phyloP scores from a whole-genome alignment of 768 basidiomycete genomes.

The Suillus cothurnatus region DNA sequence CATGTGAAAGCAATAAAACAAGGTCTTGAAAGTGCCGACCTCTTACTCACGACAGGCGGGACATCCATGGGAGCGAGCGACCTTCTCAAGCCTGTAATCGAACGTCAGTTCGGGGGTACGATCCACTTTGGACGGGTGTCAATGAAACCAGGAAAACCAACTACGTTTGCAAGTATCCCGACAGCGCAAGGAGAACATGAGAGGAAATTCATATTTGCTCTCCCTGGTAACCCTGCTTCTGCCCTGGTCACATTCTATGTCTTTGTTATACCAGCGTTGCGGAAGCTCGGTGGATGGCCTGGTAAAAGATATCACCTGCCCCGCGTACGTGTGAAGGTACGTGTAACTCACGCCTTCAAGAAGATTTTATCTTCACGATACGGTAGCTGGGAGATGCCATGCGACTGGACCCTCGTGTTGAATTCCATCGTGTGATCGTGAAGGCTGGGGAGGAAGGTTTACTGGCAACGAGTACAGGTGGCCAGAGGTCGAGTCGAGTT shows the following conservation, averaged over 20 bases:
- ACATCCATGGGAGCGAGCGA: constrained; percentile 92
- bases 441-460: constrained; percentile 45
- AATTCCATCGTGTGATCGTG: constrained; percentile 81
- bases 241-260: constrained; percentile 86
- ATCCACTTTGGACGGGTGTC: constrained; percentile 87
- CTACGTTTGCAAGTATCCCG: constrained; percentile 84
- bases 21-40: constrained; percentile 66
- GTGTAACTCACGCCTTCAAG: constrained; percentile 16
- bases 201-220: constrained; percentile 72
- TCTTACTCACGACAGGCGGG: constrained; percentile 85
- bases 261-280: constrained; percentile 81
- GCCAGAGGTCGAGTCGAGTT: constrained; percentile 82
- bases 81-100: constrained; percentile 86
- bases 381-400: constrained; percentile 60
- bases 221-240: constrained; percentile 89
- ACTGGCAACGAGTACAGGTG: constrained; percentile 79
- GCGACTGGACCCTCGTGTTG: constrained; percentile 70
- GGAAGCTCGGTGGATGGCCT: constrained; percentile 72
- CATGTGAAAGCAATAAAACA: constrained; percentile 58
- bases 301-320: constrained; percentile 55
- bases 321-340: constrained; percentile 64
- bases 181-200: constrained; percentile 30
- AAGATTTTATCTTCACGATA: background rate
- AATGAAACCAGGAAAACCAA: constrained; percentile 86
- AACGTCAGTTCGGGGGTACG: constrained; percentile 71